A percentile compares a stretch with the other conserved stretches of the same genome.
These are phyloP conservation scores for Debaryomyces robertsiae DNA, from an alignment of 1,139 yeast genomes.

Conservation along the genomic window DNA sequence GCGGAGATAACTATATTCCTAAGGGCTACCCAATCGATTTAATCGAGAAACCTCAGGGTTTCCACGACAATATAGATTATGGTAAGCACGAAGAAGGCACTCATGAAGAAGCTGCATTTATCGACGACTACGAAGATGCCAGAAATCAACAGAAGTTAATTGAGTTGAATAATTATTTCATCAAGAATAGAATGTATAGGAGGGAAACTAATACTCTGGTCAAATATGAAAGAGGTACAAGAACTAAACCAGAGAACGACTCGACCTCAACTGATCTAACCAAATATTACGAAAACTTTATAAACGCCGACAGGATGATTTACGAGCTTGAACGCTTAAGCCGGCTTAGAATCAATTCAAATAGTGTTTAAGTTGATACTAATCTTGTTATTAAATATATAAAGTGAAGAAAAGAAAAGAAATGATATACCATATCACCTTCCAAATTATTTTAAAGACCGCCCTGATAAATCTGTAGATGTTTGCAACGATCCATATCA, in stretches of 20 bases:
- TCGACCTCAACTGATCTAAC: background rate
- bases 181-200: slow-evolving; percentile 20
- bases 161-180: slow-evolving; percentile 20
- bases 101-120: slow-evolving; percentile 10
- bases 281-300: slow-evolving; percentile 22
- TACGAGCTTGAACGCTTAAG: slow-evolving; percentile 21
- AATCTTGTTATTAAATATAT: slow-evolving; percentile 1
- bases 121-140: slow-evolving; percentile 1
- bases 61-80: slow-evolving; percentile 3
- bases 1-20: slow-evolving; percentile 40
- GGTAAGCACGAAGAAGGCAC: slow-evolving; percentile 9
- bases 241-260: background rate
- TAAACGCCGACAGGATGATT: slow-evolving; percentile 33
- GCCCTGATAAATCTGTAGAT: slow-evolving; percentile 46
- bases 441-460: slow-evolving; percentile 37
- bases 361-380: background rate
- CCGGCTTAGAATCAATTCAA: slow-evolving; percentile 9
- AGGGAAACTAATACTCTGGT: slow-evolving; percentile 2
- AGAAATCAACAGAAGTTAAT: slow-evolving; percentile 17
- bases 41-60: slow-evolving; percentile 7
- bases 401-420: slow-evolving; percentile 1
- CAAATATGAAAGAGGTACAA: background rate
- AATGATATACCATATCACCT: slow-evolving; percentile 24
- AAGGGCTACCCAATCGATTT: slow-evolving; percentile 14
- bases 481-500: slow-evolving; percentile 70